These are phyloP conservation scores for Elaeis guineensis DNA, from an alignment of 176 grass and related monocot species.

Conservation along the genomic window DNA sequence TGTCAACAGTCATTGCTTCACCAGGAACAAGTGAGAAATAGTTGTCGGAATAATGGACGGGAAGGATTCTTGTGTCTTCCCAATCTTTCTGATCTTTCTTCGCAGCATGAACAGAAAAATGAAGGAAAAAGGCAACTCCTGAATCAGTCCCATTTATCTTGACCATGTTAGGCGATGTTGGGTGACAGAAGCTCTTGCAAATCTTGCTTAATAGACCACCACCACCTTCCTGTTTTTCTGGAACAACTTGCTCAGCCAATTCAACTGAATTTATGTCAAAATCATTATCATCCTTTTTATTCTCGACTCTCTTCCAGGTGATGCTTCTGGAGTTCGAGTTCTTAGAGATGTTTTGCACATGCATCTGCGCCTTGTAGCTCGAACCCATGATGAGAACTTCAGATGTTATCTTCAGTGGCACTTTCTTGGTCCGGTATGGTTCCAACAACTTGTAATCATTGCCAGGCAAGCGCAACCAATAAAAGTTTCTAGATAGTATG, in stretches of 20 bases:
- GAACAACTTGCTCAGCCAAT: slow-evolving; percentile 1
- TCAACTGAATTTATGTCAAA: slow-evolving; percentile 1
- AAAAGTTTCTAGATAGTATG: slow-evolving; percentile 79
- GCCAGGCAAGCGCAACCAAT: slow-evolving; percentile 84
- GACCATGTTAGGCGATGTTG: slow-evolving; percentile 17
- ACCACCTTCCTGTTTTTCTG: slow-evolving; percentile 8
- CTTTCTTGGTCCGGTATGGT: slow-evolving; percentile 46
- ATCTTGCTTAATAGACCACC: slow-evolving; percentile 38
- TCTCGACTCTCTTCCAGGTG: slow-evolving; percentile 5
- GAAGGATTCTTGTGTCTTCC: slow-evolving; percentile 83
- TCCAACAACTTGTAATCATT: slow-evolving; percentile 69
- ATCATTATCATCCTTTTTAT: slow-evolving; percentile 10
- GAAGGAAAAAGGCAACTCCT: slow-evolving; percentile 84
- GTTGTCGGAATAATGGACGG: slow-evolving; percentile 89
- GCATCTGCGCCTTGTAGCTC: slow-evolving; percentile 48
- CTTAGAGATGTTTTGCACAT: slow-evolving; percentile 53
- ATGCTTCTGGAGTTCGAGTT: slow-evolving; percentile 25
- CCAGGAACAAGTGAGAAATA: slow-evolving; percentile 71
- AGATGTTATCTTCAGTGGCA: slow-evolving; percentile 60
- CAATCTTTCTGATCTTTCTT: slow-evolving; percentile 22
- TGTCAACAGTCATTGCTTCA: slow-evolving; percentile 48
- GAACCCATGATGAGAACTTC: slow-evolving; percentile 47
- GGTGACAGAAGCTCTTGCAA: slow-evolving; percentile 4
- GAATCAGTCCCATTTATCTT: slow-evolving; percentile 47
- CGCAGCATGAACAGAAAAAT: slow-evolving; percentile 67